Percentiles rank a stretch among this genome's conserved stretches.
These are phyloP conservation scores for Lasiodiplodia sp. DNA, from an alignment of 2,329 filamentous ascomycete genomes.

Conservation along the genomic window DNA sequence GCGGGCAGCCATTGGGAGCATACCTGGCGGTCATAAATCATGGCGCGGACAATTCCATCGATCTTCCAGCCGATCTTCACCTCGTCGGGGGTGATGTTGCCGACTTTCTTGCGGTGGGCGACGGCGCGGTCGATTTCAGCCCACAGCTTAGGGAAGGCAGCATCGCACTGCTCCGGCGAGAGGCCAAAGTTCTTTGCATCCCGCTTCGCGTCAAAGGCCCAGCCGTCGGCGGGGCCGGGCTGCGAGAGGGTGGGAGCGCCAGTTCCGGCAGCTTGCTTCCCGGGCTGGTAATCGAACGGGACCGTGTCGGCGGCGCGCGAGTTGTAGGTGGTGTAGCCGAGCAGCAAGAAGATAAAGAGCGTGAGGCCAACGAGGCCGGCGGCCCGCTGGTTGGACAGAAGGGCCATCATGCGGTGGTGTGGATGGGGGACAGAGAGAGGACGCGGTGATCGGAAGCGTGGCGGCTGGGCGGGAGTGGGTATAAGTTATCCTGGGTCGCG, in stretches of 20 bases:
- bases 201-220: conserved; percentile 21
- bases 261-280: neutral
- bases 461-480: conserved; percentile 34
- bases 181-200: conserved; percentile 37
- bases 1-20: neutral
- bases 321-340: conserved; percentile 30
- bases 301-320: conserved; percentile 24
- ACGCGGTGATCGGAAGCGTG: conserved; percentile 12
- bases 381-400: conserved; percentile 29
- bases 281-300: conserved; percentile 26
- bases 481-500: conserved; percentile 21
- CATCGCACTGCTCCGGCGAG: conserved; percentile 34
- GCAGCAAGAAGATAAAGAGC: conserved; percentile 29
- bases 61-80: conserved; percentile 37
- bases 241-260: conserved; percentile 18
- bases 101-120: conserved; percentile 33
- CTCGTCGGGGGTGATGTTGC: conserved; percentile 35
- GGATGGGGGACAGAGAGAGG: neutral
- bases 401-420: conserved; percentile 20
- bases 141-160: conserved; percentile 37
- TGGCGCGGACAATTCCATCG: conserved; percentile 37
- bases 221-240: conserved; percentile 24
- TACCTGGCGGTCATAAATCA: conserved; percentile 42
- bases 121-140: conserved; percentile 37
- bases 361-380: conserved; percentile 30